Base-by-base conservation (phyloP, 352 stramenopile genomes). In the Phytophthora melonis region DNA sequence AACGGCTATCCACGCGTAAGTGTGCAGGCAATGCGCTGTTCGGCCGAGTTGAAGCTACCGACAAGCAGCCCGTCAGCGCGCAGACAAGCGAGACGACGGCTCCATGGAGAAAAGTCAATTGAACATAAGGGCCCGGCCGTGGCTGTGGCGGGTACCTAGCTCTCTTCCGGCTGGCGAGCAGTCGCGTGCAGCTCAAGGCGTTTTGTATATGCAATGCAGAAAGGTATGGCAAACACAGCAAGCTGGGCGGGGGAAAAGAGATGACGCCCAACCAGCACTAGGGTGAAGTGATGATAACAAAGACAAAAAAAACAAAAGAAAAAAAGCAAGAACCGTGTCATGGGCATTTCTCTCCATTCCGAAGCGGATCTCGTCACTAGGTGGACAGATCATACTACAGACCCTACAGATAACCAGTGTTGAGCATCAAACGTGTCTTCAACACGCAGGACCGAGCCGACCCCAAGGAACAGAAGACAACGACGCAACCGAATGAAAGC, bases 1-100 rank as follows among this genome's bases (percentile, higher is more conserved):
- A 78, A 91, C 86, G 18, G 87, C 89, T 41, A 94, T 96, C 71
- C 89, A 96, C 77, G 89, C 89, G 19, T 90, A 78, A 83, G 36
- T 72, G 58, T 67, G 23, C 54, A 56, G 4, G 36, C 36, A 43
- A 43, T 19, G 41, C 58, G 54, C 55, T 68, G 67, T 64, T 32
- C 49, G 58, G 49, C 49, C 58, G 36, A 52, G 19, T 57, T 65
- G 21, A 68, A 63, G 36, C 61, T 58, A 59, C 49, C 47, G 80
- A 64, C 47, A 25, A 67, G 45, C 39, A 52, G 53, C 58, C 39
- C 34, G 64, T 61, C 34, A 68, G 10, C n/a, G 27, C 58, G 49
- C 18, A 18, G 49, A 68, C 21, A 27, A 71, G 62, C 63, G 30
- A 61, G 62, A 70, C 34, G 68, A 50, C 18, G 16, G 36, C 30